Base-by-base conservation (phyloP, 1,284 basidiomycete species). In the Apiotrichum laibachii region DNA sequence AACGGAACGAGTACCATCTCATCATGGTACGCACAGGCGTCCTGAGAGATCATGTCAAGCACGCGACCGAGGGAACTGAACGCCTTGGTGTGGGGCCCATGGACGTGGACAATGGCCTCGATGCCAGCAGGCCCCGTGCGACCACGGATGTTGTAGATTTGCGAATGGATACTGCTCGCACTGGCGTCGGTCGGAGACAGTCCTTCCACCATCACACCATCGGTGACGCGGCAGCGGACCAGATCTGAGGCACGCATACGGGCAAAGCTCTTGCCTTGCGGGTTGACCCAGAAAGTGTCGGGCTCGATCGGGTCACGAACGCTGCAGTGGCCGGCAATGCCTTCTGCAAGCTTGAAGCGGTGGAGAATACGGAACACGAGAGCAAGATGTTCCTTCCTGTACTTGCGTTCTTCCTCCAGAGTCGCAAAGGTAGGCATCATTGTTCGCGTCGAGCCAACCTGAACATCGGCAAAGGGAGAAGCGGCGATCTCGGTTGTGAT, bases 41-140 rank as follows among this genome's bases (percentile, higher is more conserved):
- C 73, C 63, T 76, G 73, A 45, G 63, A 71, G 66, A 74, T 72
- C 70, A 70, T 72, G 50, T 76, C 73, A 18, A 74, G 62, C 12
- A 60, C 59, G 21, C 72, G 53, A 0, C 72, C 72, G 10, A 76
- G 51, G 2, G 65, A 61, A 1, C 62, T 65, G 58, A 71, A 72
- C 10, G 71, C 70, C 56, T 76, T 76, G 40, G 67, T 66, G 60
- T 76, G 54, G 11, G 73, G 72, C 3, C 73, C 72, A 59, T 76
- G 73, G 3, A 74, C 72, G 55, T 76, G 73, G 1, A 73, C 72
- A 37, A 76, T 64, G 2, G 71, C 63, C 60, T 74, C 67, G 50
- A 71, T 63, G 9, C 70, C 73, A 0, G 55, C 61, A 1, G 63
- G 63, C 12, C 68, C 64, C 5, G 69, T 70, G 18, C 69, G 53